These are phyloP conservation scores for Sinapis alba DNA, from an alignment of 441 rosid genomes.

Conservation along the genomic window DNA sequence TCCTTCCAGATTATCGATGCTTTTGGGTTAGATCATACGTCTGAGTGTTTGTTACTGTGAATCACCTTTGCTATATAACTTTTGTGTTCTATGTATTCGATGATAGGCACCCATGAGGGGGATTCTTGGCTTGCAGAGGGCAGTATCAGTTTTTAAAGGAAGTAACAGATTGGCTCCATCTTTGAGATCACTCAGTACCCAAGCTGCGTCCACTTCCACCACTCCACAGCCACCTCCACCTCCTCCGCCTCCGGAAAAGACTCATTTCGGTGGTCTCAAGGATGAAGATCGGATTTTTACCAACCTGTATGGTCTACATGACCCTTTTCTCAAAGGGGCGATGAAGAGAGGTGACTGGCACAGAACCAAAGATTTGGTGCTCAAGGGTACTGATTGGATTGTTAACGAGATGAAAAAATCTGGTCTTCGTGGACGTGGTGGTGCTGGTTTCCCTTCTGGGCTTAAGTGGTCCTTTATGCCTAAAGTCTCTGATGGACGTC, in stretches of 20 bases:
- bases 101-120: constrained; percentile 61
- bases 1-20: constrained; percentile 2
- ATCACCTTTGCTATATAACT: not conserved
- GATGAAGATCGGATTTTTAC: constrained; percentile 97
- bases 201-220: constrained; percentile 65
- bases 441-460: constrained; percentile 98
- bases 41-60: not conserved
- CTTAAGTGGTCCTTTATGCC: constrained; percentile 99
- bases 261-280: constrained; percentile 95
- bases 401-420: constrained; percentile 82
- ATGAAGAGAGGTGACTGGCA: constrained; percentile 97
- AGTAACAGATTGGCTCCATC: not conserved
- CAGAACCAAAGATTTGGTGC: constrained; percentile 94
- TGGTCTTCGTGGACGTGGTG: constrained; percentile 85
- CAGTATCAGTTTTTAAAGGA: not conserved
- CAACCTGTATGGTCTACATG: constrained; percentile 88
- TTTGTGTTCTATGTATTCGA: not conserved
- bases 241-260: constrained; percentile 97
- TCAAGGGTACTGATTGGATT: constrained; percentile 98
- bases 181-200: constrained; percentile 38
- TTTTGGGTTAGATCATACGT: constrained; percentile 1
- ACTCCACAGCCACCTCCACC: constrained; percentile 76
- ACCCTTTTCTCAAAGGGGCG: constrained; percentile 82
- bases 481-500: constrained; percentile 96
- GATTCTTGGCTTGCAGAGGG: constrained; percentile 19